phyloP scores from a whole-genome alignment of 2,329 filamentous ascomycete genomes.

The Pseudocercospora fuligena region DNA sequence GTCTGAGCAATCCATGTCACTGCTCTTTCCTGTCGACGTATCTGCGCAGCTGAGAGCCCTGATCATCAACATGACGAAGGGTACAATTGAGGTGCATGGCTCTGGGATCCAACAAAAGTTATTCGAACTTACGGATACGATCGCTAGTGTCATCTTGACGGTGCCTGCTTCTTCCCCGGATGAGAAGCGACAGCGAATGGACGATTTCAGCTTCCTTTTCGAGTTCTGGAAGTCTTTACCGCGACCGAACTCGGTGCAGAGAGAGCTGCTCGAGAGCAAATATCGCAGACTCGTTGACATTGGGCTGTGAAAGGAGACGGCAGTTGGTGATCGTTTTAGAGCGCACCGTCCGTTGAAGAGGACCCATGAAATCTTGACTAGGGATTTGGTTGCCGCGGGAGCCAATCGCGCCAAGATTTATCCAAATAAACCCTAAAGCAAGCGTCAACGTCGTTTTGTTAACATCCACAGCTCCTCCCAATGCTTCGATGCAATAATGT shows the following conservation, averaged over 20 bases:
- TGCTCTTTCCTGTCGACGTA: constrained; percentile 20
- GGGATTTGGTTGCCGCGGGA: too few relatives aligned
- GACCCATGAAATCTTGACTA: too few relatives aligned
- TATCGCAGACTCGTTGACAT: constrained; percentile 9
- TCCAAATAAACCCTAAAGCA: too few relatives aligned
- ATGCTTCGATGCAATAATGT: too few relatives aligned
- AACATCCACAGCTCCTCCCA: too few relatives aligned
- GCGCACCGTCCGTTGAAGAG: too few relatives aligned
- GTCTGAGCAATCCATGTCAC: constrained; percentile 13
- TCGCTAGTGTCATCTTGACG: constrained; percentile 62
- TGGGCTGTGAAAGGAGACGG: not conserved
- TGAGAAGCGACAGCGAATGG: constrained; percentile 55
- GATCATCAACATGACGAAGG: constrained; percentile 42
- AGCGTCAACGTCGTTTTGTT: too few relatives aligned
- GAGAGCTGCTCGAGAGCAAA: constrained; percentile 7
- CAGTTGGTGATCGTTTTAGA: too few relatives aligned
- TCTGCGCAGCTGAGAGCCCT: constrained; percentile 15
- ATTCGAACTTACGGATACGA: constrained; percentile 64
- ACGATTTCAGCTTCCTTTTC: constrained; percentile 50
- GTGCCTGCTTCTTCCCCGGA: constrained; percentile 54
- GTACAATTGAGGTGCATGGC: constrained; percentile 61
- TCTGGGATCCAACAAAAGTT: constrained; percentile 63
- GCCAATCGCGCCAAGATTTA: too few relatives aligned
- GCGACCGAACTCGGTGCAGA: constrained; percentile 6
- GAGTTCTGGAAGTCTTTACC: constrained; percentile 14